A percentile compares a stretch with the other conserved stretches of the same genome.
These are phyloP conservation scores for Diospyros kaki DNA, from an alignment of 148 eudicot genomes.

Conservation along the genomic window DNA sequence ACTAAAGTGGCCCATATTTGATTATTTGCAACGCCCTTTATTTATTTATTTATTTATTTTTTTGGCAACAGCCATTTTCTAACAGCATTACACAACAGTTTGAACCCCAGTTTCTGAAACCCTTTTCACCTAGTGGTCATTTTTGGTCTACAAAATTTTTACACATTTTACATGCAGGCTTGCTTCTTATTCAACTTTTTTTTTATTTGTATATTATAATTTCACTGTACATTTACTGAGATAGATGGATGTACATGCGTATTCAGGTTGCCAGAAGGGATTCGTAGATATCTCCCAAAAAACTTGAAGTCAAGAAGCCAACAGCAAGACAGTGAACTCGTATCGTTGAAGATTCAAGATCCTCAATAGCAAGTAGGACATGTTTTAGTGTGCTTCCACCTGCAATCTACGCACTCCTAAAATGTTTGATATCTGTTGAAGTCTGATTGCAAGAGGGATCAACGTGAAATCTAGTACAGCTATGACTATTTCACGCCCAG, in stretches of 20 bases:
- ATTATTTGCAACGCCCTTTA: too few species aligned
- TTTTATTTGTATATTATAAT: background rate
- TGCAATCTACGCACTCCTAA: background rate
- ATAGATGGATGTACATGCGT: background rate
- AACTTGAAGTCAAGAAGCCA: slow-evolving; percentile 46
- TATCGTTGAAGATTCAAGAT: slow-evolving; percentile 53
- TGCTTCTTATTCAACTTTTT: background rate
- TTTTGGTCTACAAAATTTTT: background rate
- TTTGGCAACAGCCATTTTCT: too few species aligned
- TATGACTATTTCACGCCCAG: background rate
- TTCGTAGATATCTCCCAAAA: slow-evolving; percentile 59
- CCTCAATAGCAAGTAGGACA: slow-evolving; percentile 37
- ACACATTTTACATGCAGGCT: too few species aligned
- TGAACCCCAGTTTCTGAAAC: too few species aligned
- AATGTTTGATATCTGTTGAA: background rate
- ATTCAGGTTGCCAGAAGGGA: slow-evolving; percentile 70
- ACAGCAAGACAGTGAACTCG: slow-evolving; percentile 75
- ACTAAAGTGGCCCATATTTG: too few species aligned
- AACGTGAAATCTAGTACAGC: slow-evolving; percentile 3
- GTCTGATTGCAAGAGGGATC: background rate
- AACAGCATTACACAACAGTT: too few species aligned
- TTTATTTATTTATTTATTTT: background rate
- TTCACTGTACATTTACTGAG: background rate
- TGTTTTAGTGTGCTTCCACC: background rate
- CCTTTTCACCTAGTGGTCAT: too few species aligned